These are phyloP conservation scores for Stephania japonica DNA, from an alignment of 164 flowering plant genomes.

Conservation along the genomic window DNA sequence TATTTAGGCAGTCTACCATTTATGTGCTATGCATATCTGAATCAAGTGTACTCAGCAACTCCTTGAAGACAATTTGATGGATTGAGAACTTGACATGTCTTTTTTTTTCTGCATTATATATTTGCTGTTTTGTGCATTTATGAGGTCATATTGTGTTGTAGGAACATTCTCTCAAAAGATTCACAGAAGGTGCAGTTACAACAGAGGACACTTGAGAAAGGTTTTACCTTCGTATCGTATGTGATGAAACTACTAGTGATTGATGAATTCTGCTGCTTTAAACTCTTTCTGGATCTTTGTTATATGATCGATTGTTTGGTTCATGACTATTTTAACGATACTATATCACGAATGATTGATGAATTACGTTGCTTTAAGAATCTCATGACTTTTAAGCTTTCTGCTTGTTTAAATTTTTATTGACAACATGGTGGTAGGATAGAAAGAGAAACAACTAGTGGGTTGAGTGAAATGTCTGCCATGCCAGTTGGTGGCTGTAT, in stretches of 20 bases:
- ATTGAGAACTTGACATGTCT: neutral
- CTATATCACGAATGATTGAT: neutral
- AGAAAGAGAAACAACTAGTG: neutral
- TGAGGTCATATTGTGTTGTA: conserved; percentile 23
- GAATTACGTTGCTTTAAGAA: neutral
- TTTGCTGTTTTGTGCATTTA: neutral
- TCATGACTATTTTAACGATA: neutral
- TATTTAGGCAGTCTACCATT: neutral
- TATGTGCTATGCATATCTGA: too few relatives aligned
- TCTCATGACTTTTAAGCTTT: neutral
- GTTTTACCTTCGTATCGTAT: conserved; percentile 21
- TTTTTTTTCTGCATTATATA: neutral
- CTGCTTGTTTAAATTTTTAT: neutral
- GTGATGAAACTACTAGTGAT: too few relatives aligned
- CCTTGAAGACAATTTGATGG: neutral
- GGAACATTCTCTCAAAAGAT: conserved; percentile 50
- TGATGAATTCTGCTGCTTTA: too few relatives aligned
- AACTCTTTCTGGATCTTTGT: too few relatives aligned
- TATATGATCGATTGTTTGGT: neutral
- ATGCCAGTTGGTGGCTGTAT: neutral
- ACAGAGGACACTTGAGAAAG: conserved; percentile 42
- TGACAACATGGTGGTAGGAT: neutral
- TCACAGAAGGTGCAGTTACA: conserved; percentile 43
- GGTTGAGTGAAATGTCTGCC: neutral
- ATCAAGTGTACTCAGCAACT: neutral